Evolutionary conservation across 106 monocot species (phyloP).

Genomic region (Acorus gramineus): DNA sequence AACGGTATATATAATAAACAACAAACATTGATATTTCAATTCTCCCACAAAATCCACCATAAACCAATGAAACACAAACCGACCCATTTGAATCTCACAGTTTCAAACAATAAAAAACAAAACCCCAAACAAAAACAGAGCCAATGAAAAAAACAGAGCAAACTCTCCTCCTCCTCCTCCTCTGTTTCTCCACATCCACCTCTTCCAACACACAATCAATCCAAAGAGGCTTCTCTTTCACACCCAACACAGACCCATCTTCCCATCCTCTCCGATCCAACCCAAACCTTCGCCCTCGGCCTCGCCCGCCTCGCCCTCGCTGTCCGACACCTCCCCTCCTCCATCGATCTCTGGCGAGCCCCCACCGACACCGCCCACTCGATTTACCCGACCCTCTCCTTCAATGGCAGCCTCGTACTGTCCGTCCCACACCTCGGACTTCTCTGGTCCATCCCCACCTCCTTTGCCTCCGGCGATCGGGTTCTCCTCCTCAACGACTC

Average conservation of each 20-base stretch:
- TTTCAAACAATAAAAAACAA: too few relatives aligned
- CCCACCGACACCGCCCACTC: constrained; percentile 3
- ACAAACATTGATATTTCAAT: too few relatives aligned
- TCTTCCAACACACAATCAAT: constrained; percentile 4
- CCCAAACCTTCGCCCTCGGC: constrained; percentile 37
- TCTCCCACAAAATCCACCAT: too few relatives aligned
- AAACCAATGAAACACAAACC: too few relatives aligned
- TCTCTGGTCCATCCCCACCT: constrained; percentile 16
- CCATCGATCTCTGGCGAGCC: constrained; percentile 41
- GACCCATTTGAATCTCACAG: too few relatives aligned
- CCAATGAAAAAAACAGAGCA: too few relatives aligned
- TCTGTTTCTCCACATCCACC: background rate
- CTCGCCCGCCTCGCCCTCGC: constrained; percentile 61
- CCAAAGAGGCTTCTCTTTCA: constrained; percentile 27
- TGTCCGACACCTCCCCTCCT: constrained; percentile 50
- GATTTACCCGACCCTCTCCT: constrained; percentile 29
- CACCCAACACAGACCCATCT: constrained; percentile 3
- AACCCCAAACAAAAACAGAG: too few relatives aligned
- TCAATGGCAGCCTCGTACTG: constrained; percentile 40
- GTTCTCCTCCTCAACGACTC: constrained; percentile 64
- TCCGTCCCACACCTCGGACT: constrained; percentile 17
- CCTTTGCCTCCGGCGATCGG: constrained; percentile 11
- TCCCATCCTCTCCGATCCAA: constrained; percentile 42
- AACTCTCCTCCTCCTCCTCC: background rate
- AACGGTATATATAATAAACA: too few relatives aligned